Percentiles rank a stretch among this genome's conserved stretches.
These are phyloP conservation scores for Vitis labrusca DNA, from an alignment of 164 flowering plant species.

Conservation along the genomic window DNA sequence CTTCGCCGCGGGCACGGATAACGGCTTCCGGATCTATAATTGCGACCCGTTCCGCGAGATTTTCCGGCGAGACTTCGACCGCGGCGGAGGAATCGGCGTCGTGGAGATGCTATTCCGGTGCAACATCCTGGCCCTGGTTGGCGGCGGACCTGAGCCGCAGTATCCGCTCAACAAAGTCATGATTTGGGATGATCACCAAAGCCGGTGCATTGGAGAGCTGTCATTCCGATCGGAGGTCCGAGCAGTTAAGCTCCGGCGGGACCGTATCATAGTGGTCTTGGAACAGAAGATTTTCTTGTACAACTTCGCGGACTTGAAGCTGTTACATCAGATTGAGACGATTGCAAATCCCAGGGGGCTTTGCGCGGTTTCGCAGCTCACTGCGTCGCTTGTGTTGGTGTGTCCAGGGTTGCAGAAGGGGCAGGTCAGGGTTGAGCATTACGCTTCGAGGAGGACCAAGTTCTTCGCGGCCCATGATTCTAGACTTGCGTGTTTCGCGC, in stretches of 20 bases:
- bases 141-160: constrained; percentile 73
- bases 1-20: constrained; percentile 7
- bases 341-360: constrained; percentile 60
- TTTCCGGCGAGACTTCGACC: constrained; percentile 5
- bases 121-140: constrained; percentile 66
- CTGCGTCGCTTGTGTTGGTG: constrained; percentile 47
- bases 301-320: constrained; percentile 61
- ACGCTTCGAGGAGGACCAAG: constrained; percentile 62
- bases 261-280: constrained; percentile 56
- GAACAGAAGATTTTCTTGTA: constrained; percentile 64
- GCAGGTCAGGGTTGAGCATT: constrained; percentile 76
- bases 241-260: constrained; percentile 54
- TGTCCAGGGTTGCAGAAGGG: constrained; percentile 82
- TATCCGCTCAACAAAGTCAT: constrained; percentile 76
- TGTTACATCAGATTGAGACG: constrained; percentile 67
- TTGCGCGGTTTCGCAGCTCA: constrained; percentile 50
- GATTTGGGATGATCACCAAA: constrained; percentile 86
- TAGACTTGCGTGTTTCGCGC: constrained; percentile 68
- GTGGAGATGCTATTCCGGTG: constrained; percentile 51
- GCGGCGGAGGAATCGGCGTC: constrained; percentile 13
- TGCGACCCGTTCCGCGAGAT: constrained; percentile 11
- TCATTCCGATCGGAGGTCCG: constrained; percentile 61
- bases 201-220: constrained; percentile 70
- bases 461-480: constrained; percentile 79
- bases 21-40: constrained; percentile 7